Base-by-base conservation (phyloP, 129 eudicot genomes). In the Helichrysum umbraculigerum region DNA sequence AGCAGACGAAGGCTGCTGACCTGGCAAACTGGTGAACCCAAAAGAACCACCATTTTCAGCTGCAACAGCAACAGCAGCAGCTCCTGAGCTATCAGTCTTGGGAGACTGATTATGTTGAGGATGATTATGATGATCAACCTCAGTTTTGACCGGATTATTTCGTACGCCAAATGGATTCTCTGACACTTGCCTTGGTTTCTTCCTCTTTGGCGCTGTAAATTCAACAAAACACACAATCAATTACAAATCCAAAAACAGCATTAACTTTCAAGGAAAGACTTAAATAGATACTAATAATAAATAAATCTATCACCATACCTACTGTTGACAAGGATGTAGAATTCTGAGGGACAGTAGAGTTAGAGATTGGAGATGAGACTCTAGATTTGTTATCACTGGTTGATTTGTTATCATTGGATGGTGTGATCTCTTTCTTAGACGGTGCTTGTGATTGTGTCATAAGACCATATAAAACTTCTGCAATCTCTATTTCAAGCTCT, bases 401-500 rank as follows among this genome's bases (percentile, higher is more conserved):
- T 9, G 91, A 83, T 85, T 82, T 88, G 70, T 85, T 88, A 77
- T 89, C 96, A 75, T 62, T 82, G 2, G 85, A 58, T 44, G 65
- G 65, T 16, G 62, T 2, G 62, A 75, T 41, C 21, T 87, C 91
- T 60, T 89, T 88, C 72, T 87, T 91, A 0, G 90, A 79, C 22
- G 96, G 96, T 59, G 80, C 92, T 73, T 90, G 98, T 4, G 97
- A 86, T 39, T 91, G 97, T 61, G 90, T 91, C 94, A 81, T 95
- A 77, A 91, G 83, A 11, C 97, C 99, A 44, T 89, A 91, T 62
- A 95, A 82, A 7, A 95, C 97, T 83, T 95, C 97, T 0, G 99
- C 99, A 17, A 95, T 92, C 78, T 95, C 99, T 29, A 95, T 91
- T 85, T 95, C 99, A 39, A 95, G 89, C 77, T 95, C 99, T 58